These are phyloP conservation scores for Cladophialophora chaetospira DNA, from an alignment of 2,329 filamentous ascomycete species.

Conservation along the genomic window DNA sequence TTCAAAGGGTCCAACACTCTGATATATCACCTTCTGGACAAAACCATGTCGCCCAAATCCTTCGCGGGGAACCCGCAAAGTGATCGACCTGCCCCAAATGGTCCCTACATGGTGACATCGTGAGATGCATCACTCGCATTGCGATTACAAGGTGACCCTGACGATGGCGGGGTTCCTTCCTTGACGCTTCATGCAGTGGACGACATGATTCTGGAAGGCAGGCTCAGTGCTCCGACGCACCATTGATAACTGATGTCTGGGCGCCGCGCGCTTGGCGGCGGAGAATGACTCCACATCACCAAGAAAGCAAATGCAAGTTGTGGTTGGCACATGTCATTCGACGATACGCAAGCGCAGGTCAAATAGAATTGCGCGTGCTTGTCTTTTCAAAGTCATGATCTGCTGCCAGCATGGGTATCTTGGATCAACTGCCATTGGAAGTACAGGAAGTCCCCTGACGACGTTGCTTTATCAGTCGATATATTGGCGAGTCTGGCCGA, in stretches of 20 bases:
- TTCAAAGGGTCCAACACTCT: background rate
- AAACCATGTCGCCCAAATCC: too few species aligned
- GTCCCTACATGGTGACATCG: background rate
- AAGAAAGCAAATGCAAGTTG: background rate
- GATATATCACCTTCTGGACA: background rate
- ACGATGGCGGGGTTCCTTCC: background rate
- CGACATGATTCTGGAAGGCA: background rate
- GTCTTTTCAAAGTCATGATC: background rate
- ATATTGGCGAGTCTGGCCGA: too few species aligned
- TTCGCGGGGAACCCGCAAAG: constrained; percentile 5
- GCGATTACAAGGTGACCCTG: background rate
- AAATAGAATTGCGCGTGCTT: background rate
- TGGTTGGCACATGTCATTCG: constrained; percentile 9
- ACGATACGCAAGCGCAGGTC: background rate
- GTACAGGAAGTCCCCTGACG: too few species aligned
- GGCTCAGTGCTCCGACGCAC: background rate
- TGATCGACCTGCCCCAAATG: background rate
- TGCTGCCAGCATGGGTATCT: too few species aligned
- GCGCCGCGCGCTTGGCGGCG: constrained; percentile 7
- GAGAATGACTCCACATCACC: constrained; percentile 8
- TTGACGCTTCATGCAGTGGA: background rate
- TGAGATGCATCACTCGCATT: background rate
- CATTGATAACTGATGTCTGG: background rate
- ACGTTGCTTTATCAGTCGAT: too few species aligned
- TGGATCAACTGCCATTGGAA: too few species aligned